Evolutionary conservation across 1,284 basidiomycete species (phyloP).

Genomic region (Ceratobasidium papillatum): DNA sequence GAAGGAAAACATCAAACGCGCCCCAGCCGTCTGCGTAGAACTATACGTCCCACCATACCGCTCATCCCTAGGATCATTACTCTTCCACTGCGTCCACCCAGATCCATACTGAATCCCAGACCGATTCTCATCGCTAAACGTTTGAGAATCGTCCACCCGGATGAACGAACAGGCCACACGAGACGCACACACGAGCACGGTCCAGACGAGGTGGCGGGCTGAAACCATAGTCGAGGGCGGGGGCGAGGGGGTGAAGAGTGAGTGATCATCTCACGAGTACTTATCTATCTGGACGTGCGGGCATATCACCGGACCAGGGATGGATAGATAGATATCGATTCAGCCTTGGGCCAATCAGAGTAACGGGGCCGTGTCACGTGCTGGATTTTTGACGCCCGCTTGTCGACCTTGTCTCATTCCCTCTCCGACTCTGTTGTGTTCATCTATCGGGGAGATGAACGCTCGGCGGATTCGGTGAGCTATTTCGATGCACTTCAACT

Average conservation of each 20-base stretch:
- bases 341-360: no score
- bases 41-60: background rate
- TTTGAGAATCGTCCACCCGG: constrained; percentile 10
- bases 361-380: no score
- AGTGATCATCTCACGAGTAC: no score
- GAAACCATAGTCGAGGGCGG: background rate
- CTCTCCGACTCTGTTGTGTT: no score
- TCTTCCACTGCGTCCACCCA: background rate
- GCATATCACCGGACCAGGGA: no score
- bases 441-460: no score
- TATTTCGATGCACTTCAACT: no score
- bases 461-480: no score
- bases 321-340: no score
- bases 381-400: no score
- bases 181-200: background rate
- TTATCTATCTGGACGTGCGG: no score
- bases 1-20: background rate
- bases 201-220: background rate
- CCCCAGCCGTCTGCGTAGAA: background rate
- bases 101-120: constrained; percentile 11
- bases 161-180: background rate
- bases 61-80: background rate
- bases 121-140: background rate
- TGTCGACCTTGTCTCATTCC: no score
- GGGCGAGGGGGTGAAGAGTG: background rate